Base-by-base conservation (phyloP, 2,329 filamentous ascomycete species). In the Dryadomyces sulphureus region DNA sequence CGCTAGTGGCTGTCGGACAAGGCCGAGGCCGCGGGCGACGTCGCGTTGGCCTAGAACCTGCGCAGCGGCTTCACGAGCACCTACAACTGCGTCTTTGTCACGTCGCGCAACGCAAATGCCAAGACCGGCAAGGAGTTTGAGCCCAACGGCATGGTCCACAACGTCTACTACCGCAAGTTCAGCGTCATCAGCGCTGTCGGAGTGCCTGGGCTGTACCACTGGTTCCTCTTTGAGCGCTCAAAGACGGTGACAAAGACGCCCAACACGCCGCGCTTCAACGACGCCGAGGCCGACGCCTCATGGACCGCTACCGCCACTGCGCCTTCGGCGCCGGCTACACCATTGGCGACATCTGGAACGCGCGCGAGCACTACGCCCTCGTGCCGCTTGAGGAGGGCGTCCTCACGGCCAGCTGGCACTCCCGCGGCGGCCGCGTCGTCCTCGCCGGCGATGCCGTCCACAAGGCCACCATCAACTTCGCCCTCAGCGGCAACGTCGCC, bases 281-380 rank as follows among this genome's bases (percentile, higher is more conserved):
- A 40, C 8, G 20, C 14, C 4, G 11, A 40, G 20, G 25, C 38
- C 11, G 21, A 14, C 2, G 41, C 41, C 41, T 22, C 17, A 42
- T 42, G 3, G 27, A 42, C 8, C 16, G 21, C 6, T 34, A 34
- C 27, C 25, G 41, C 27, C 25, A 32, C 25, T 17, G 34, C 12
- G 19, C 16, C 4, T 7, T 32, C n/a, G 41, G 41, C 11, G 25
- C 41, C 14, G 41, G 19, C 25, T 42, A 42, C 41, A 57, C 53
- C 3, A 54, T 49, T 19, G 36, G 41, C 5, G 52, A 54, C 43
- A 46, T 56, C 5, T 55, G 52, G 51, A 27, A 48, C 45, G 14
- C 38, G 17, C 27, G 25, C 41, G 27, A 16, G n/a, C 32, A 42
- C 17, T 25, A 25, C 6, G 27, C 27, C 25, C 32, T 42, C 25